Evolutionary conservation across 2,329 filamentous ascomycete species (phyloP).

Genomic region (Fusarium denticulatum): DNA sequence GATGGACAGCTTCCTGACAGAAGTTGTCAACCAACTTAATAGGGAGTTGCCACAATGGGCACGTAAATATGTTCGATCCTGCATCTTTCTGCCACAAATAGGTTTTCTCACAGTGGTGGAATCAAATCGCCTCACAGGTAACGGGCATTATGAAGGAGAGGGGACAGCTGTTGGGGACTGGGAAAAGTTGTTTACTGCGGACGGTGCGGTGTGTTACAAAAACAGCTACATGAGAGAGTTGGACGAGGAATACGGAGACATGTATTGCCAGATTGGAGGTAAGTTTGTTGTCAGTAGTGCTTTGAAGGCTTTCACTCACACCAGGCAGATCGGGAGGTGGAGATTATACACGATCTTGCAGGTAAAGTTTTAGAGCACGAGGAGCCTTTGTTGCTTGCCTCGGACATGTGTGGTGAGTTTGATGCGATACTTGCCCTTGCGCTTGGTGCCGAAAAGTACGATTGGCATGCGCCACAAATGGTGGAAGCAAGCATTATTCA

Average conservation of each 20-base stretch:
- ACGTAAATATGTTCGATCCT: constrained; percentile 69
- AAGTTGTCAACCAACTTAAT: constrained; percentile 72
- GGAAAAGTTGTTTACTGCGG: constrained; percentile 80
- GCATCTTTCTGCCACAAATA: constrained; percentile 90
- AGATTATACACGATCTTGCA: constrained; percentile 82
- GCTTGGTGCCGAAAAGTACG: constrained; percentile 78
- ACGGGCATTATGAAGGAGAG: constrained; percentile 71
- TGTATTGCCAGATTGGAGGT: constrained; percentile 86
- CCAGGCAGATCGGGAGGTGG: constrained; percentile 80
- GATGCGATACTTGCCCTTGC: constrained; percentile 87
- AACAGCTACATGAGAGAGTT: constrained; percentile 82
- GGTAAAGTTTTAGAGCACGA: constrained; percentile 76
- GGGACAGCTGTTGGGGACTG: constrained; percentile 68
- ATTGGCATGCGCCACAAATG: constrained; percentile 75
- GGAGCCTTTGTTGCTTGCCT: constrained; percentile 71
- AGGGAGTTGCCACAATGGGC: constrained; percentile 69
- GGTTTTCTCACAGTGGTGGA: constrained; percentile 88
- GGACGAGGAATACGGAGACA: constrained; percentile 83
- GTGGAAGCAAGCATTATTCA: constrained; percentile 74
- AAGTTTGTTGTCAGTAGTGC: constrained; percentile 40
- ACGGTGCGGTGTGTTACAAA: constrained; percentile 84
- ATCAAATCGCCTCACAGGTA: constrained; percentile 57
- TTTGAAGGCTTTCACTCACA: constrained; percentile 32
- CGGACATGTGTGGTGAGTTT: constrained; percentile 84
- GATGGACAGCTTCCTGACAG: constrained; percentile 76